Evolutionary conservation across 2,329 filamentous ascomycete species (phyloP).

Genomic region (Fusarium tricinctum): DNA sequence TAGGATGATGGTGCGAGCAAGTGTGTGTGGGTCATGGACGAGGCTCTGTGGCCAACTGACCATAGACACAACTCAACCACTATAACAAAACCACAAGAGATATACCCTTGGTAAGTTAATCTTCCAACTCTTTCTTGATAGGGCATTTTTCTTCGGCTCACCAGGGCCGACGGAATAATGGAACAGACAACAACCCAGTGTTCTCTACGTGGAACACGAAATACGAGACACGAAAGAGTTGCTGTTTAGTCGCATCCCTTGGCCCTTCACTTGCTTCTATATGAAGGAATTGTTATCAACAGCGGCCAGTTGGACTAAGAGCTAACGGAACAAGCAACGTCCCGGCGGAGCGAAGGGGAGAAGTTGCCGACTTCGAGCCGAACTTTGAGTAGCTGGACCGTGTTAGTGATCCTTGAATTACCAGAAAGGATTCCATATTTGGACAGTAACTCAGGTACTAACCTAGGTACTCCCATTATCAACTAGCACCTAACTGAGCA

Average conservation of each 20-base stretch:
- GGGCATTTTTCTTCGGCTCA: not conserved
- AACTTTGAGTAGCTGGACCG: not conserved
- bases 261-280: not conserved
- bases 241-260: not conserved
- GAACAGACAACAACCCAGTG: not conserved
- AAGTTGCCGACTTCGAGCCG: not conserved
- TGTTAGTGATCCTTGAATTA: not conserved
- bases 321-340: not conserved
- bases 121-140: not conserved
- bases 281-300: not conserved
- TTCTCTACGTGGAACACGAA: not conserved
- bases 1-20: conserved; percentile 27
- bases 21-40: conserved; percentile 19
- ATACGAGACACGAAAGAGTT: conserved; percentile 15
- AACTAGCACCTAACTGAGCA: not conserved
- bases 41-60: conserved; percentile 6
- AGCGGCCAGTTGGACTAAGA: not conserved
- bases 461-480: not conserved
- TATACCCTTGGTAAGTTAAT: not conserved
- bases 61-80: not conserved
- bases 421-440: not conserved
- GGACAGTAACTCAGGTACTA: no score
- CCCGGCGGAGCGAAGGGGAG: conserved; percentile 15
- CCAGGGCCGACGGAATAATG: conserved; percentile 4
- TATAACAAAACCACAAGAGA: not conserved